Evolutionary conservation across 208 protist species (phyloP), one percentile per base, ranked within the genome.

Genomic region (Naegleria gruberi): DNA sequence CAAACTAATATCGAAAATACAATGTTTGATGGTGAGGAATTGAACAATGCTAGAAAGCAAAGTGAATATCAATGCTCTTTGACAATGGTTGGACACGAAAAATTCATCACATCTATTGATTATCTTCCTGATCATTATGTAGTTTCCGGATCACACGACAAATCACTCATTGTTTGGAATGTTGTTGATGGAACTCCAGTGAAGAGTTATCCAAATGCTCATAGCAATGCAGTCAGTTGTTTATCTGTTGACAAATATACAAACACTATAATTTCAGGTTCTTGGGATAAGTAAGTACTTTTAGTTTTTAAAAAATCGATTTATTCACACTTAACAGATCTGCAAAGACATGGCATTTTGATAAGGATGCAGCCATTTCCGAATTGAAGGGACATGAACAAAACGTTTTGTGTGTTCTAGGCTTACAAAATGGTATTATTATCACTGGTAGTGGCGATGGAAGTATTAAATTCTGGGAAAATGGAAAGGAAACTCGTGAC

Each of bases 1-100:
- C 17, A 26, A 46, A 44, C 34, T 40, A 86, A 46, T 30, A 15
- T 30, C 17, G 37, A 47, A 5, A 42, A 86, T 86, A 37, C 42
- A 42, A 46, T 30, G 19, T 86, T 30, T 47, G 17, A 86, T 42
- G 15, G 43, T 45, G 15, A 46, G 45, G 30, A 86, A 10, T 42
- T 23, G 45, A 46, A 15, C 82, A 46, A 26, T 46, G 23, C 82
- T 46, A 30, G 45, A 44, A 46, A 86, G n/a, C 42, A 86, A 86
- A 86, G 42, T 5, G 43, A 46, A 86, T 86, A 86, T 44, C 30
- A 42, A 42, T 43, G 42, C 8, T 23, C 34, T 8, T n/a, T 26
- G 1, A 86, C 82, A 86, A 30, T 86, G 82, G 43, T 86, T 46
- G 82, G 82, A 37, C 82, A 86, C 45, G 41, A 86, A 30, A 46